Evolutionary conservation across 2,329 filamentous ascomycete species (phyloP), one percentile per base, ranked within the genome.

Genomic region (Ophiostoma populinum): DNA sequence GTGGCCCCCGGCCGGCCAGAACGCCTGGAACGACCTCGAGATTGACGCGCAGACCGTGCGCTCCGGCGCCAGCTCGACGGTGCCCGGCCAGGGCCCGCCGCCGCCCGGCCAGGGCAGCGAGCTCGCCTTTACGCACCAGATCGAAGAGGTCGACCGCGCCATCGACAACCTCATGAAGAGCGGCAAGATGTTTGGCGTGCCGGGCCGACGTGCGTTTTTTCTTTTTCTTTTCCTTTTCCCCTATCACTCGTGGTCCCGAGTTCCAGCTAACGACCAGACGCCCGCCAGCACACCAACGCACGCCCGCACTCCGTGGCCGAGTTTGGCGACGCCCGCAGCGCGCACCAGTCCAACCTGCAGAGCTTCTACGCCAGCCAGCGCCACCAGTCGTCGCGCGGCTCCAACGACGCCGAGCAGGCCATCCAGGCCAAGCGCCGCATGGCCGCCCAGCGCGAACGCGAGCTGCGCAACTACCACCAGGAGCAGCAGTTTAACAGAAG

Each of bases 401-500:
- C 71, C 52, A 76, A 70, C 66, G 90, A 95, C 65, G 82, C 85
- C 58, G 90, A 95, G 64, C 86, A 94, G 64, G 83, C 94, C 75
- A 82, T 93, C 70, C 90, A 95, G 74, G 86, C 85, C 51, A 95
- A 95, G 72, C 83, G 90, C 65, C 80, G 87, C 67, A 92, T 95
- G 82, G 90, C 90, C 53, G 90, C 90, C 57, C 90, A 95, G 65
- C 82, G 90, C 61, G 90, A 98, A 69, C 81, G 87, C 61, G 90
- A 98, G 67, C 77, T 98, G 59, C 83, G 90, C 61, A 98, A 95
- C 63, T 93, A 95, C 64, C 90, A 98, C 65, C 92, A 94, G 64
- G 90, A 98, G 73, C 90, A 98, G 73, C 90, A 98, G 75, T 95
- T 92, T 65, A 92, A 95, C 69, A 78, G 87, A 82, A 94, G 90